Percentiles rank a stretch among this genome's conserved stretches.
These are phyloP conservation scores for Hibiscus trionum DNA, from an alignment of 345 rosid genomes.

Conservation along the genomic window DNA sequence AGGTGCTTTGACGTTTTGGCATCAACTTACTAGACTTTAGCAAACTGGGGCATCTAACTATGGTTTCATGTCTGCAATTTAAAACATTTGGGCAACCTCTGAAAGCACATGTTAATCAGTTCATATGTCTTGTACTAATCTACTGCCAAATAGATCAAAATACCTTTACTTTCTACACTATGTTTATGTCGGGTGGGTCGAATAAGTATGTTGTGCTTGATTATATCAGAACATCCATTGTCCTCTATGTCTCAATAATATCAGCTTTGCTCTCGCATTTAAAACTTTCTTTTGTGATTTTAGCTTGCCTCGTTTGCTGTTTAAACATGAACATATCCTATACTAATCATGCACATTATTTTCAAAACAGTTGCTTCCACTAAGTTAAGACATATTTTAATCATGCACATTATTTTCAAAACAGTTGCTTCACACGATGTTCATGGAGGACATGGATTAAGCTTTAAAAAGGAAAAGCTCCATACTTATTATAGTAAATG, in stretches of 20 bases:
- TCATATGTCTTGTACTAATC: neutral
- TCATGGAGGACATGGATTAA: neutral
- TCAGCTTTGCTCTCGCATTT: neutral
- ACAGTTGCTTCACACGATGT: neutral
- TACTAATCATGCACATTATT: neutral
- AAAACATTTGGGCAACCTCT: neutral
- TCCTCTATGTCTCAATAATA: neutral
- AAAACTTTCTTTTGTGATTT: neutral
- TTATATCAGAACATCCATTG: neutral
- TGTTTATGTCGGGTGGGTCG: neutral
- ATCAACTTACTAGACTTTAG: slow-evolving; percentile 25
- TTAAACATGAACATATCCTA: neutral
- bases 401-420: neutral
- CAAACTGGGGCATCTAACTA: slow-evolving; percentile 27
- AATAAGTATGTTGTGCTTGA: neutral
- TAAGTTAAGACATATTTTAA: neutral
- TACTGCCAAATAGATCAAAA: neutral
- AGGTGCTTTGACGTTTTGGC: slow-evolving; percentile 33
- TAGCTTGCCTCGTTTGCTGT: too few relatives aligned
- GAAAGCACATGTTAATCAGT: slow-evolving; percentile 2
- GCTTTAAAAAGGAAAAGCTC: neutral
- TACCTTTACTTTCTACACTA: too few relatives aligned
- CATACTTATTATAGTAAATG: neutral
- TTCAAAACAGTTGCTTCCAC: too few relatives aligned
- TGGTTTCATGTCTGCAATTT: slow-evolving; percentile 34